Evolutionary conservation across 768 basidiomycete genomes (phyloP), one percentile per base, ranked within the genome.

Genomic region (Amylocystis lapponica): DNA sequence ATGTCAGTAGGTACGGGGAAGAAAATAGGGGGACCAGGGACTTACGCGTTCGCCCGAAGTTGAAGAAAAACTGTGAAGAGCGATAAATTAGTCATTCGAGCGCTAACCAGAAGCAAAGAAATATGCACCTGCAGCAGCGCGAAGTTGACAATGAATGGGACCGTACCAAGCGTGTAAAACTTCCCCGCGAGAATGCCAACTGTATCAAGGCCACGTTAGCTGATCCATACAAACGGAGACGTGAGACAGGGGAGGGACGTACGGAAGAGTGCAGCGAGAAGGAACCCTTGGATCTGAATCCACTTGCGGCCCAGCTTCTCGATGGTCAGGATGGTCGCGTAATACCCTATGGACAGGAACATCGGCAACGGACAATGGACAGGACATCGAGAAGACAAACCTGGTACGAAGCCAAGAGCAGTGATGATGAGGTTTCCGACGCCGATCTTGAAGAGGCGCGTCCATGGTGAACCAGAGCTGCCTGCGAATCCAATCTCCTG

Each of bases 41-140:
- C 76, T 50, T 55, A 80, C 72, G 77, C 66, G 56, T 86, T 86
- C 3, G 83, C 81, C 86, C 85, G 53, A 86, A 88, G 66, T 87
- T 86, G 71, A 86, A 86, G 71, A 86, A 85, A 68, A 85, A 85
- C 69, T 79, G 47, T 0, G n/a, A n/a, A n/a, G n/a, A n/a, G n/a
- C n/a, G n/a, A n/a, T n/a, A n/a, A n/a, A n/a, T n/a, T n/a, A n/a
- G n/a, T n/a, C n/a, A n/a, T n/a, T n/a, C n/a, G n/a, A n/a, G n/a
- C n/a, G n/a, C n/a, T n/a, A n/a, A n/a, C n/a, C n/a, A n/a, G n/a
- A n/a, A 35, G 16, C 26, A 55, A n/a, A n/a, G n/a, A n/a, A n/a
- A n/a, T n/a, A 45, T 54, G 10, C 26, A 75, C 70, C 62, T 84
- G 83, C 19, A 86, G 65, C 51, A 88, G 63, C 0, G 84, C 71